phyloP scores from a whole-genome alignment of 805 yeast species.

The Kurtzmaniella cleridarum region DNA sequence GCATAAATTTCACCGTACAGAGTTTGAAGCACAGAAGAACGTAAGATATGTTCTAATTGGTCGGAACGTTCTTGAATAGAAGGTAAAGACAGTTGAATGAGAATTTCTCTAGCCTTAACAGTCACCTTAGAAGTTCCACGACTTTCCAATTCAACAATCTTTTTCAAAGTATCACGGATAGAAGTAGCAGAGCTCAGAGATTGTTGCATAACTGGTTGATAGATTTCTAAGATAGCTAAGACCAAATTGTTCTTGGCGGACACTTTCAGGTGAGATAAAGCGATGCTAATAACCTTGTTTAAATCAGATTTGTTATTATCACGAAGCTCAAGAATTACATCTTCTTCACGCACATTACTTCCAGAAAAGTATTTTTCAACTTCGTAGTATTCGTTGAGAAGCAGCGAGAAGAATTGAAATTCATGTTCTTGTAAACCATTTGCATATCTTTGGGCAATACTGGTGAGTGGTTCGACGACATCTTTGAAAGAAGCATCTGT shows the following conservation, averaged over 20 bases:
- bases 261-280: conserved; percentile 87
- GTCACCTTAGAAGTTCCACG: conserved; percentile 92
- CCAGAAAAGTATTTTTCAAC: conserved; percentile 80
- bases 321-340: conserved; percentile 78
- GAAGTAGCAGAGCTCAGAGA: conserved; percentile 63
- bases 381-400: conserved; percentile 67
- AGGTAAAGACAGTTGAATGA: conserved; percentile 95
- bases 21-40: conserved; percentile 84
- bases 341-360: conserved; percentile 75
- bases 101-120: conserved; percentile 89
- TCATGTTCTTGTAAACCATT: conserved; percentile 84
- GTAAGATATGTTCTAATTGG: conserved; percentile 92
- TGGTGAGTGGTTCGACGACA: conserved; percentile 67
- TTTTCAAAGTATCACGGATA: conserved; percentile 67
- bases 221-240: conserved; percentile 76
- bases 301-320: conserved; percentile 80
- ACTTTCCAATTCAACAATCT: conserved; percentile 82
- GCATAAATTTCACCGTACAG: conserved; percentile 80
- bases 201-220: conserved; percentile 73
- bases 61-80: conserved; percentile 94
- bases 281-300: conserved; percentile 62
- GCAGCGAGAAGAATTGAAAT: conserved; percentile 61
- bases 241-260: conserved; percentile 89
- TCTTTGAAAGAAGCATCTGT: conserved; percentile 45
- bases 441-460: conserved; percentile 63